Evolutionary conservation across 2,329 filamentous ascomycete genomes (phyloP), one percentile per base, ranked within the genome.

Genomic region (Pseudonectria buxi): DNA sequence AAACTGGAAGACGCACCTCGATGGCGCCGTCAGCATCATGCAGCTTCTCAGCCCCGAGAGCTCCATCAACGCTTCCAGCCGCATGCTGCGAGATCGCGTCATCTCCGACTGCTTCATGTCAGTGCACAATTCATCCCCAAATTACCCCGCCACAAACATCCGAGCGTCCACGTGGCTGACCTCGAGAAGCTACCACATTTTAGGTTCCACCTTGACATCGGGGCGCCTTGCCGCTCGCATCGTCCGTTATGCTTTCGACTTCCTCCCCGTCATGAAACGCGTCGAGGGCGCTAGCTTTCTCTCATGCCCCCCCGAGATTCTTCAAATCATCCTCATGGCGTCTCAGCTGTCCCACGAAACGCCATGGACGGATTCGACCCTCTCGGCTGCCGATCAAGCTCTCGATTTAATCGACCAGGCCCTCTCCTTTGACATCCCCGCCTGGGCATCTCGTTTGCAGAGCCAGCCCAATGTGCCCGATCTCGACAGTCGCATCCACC

Each of bases 51-150:
- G 54, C 6, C 51, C 53, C 4, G 51, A 57, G 12, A 50, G 41
- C 22, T 42, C 47, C 4, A 43, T 42, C 29, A 54, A 49, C 30
- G 47, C 52, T 32, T 54, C 55, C 18, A 63, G 51, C 46, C 51
- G 53, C 39, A 54, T 59, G 49, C 43, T 66, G 35, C 61, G 63
- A 28, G 68, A 71, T 46, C 68, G 63, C 33, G 60, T 72, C 35
- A 59, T 68, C 28, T 67, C 69, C 13, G 67, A 72, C 44, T 69
- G 64, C 39, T 64, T 67, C 50, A 66, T 66, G 63, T 65, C 54
- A 54, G 63, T 57, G n/a, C n/a, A n/a, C n/a, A n/a, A n/a, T n/a
- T n/a, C n/a, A n/a, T n/a, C n/a, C n/a, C n/a, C n/a, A n/a, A n/a
- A n/a, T n/a, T n/a, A 10, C 14, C 25, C 30, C n/a, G 10, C 26